These are phyloP conservation scores for Punctularia strigosozonata DNA, from an alignment of 768 basidiomycete species.

Conservation along the genomic window DNA sequence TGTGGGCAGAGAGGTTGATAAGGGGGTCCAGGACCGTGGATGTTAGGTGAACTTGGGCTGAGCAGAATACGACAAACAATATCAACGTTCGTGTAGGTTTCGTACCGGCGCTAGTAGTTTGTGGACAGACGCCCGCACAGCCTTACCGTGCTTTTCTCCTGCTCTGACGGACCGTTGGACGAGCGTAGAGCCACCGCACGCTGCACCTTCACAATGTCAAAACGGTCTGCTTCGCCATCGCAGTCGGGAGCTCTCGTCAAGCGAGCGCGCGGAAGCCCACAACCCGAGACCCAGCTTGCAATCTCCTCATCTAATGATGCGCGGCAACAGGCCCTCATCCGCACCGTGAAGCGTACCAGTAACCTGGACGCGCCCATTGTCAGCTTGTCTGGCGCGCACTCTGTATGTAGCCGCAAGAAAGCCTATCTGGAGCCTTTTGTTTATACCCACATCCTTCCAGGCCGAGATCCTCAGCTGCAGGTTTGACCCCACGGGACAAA, in stretches of 20 bases:
- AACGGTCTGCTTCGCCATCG: constrained; percentile 53
- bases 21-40: too few relatives aligned
- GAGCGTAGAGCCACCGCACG: too few relatives aligned
- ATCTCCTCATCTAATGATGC: constrained; percentile 71
- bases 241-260: constrained; percentile 47
- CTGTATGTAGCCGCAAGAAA: constrained; percentile 35
- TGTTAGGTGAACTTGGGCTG: too few relatives aligned
- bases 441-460: constrained; percentile 19
- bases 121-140: too few relatives aligned
- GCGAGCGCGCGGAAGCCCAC: constrained; percentile 37
- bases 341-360: constrained; percentile 87
- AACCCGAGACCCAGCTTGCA: constrained; percentile 51
- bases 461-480: constrained; percentile 85
- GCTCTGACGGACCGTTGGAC: too few relatives aligned
- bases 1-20: too few relatives aligned
- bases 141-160: too few relatives aligned
- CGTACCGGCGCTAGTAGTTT: too few relatives aligned
- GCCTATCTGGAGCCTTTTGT: not conserved
- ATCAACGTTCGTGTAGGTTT: too few relatives aligned
- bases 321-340: constrained; percentile 65
- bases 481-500: constrained; percentile 90
- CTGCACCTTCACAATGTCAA: constrained; percentile 57
- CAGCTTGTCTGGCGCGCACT: constrained; percentile 78
- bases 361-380: constrained; percentile 90
- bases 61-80: too few relatives aligned